These are phyloP conservation scores for Puccinia polysora DNA, from an alignment of 1,284 basidiomycete genomes.

Conservation along the genomic window DNA sequence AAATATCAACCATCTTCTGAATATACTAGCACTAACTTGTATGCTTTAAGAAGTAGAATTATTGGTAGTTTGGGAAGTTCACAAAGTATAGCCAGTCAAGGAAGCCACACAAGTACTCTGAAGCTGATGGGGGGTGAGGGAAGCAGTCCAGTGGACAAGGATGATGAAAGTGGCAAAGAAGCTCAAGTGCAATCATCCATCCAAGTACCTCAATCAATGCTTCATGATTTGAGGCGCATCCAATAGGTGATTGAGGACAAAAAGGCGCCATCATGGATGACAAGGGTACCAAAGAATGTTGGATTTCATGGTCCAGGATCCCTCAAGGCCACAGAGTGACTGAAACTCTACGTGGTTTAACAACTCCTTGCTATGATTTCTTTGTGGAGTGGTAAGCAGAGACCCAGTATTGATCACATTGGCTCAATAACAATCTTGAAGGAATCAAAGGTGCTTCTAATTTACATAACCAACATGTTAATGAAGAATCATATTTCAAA, in stretches of 20 bases:
- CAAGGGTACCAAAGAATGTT: too few species aligned
- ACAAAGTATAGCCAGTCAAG: not conserved
- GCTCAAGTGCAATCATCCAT: not conserved
- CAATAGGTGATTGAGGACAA: too few species aligned
- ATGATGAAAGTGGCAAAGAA: not conserved
- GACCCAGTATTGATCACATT: not conserved
- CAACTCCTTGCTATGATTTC: conserved; percentile 5
- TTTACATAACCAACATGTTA: not conserved
- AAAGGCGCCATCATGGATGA: too few species aligned
- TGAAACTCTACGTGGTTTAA: too few species aligned
- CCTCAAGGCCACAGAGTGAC: too few species aligned
- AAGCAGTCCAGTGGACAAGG: not conserved
- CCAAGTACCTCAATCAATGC: not conserved
- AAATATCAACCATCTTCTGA: not conserved
- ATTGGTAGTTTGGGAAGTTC: not conserved
- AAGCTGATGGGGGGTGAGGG: not conserved
- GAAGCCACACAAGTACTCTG: not conserved
- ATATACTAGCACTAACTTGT: not conserved
- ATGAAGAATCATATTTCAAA: not conserved
- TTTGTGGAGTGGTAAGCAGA: not conserved
- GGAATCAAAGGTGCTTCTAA: not conserved
- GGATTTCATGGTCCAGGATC: too few species aligned
- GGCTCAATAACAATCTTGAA: not conserved
- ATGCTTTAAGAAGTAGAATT: not conserved
- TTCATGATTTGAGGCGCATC: too few species aligned